Base-by-base conservation (phyloP, 768 basidiomycete genomes). In the Saitozyma podzolica region DNA sequence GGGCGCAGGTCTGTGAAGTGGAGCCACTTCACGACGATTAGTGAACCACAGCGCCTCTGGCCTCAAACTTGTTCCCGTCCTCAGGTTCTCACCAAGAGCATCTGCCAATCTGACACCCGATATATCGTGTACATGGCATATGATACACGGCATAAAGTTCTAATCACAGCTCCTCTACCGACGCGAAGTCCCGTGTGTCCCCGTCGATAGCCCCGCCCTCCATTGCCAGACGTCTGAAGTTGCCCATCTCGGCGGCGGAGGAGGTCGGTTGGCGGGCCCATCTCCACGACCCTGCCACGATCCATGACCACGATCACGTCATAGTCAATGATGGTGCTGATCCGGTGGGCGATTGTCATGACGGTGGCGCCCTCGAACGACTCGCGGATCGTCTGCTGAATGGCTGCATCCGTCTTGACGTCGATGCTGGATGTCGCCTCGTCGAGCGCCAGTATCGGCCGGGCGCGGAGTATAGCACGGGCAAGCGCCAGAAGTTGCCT, bases 311-410 rank as follows among this genome's bases (percentile, higher is more conserved):
- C 51, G 0, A 77, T 62, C 29, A 58, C 47, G 42, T 73, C 73
- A 56, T 78, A 78, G 51, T 72, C 75, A 7, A 71, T 66, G 39
- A 70, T 61, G 6, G 69, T 68, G 37, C 54, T 55, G n/a, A 68
- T 68, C 11, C 70, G 56, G 43, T 69, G 67, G 10, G 68, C 70
- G 53, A 69, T 63, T 11, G 66, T 63, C 17, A 70, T 40, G 9
- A 69, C 61, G 1, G 66, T 67, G 0, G 43, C 40, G 5, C 61
- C 58, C 6, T 47, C 47, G 13, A 73, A 65, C 13, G 56, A 17
- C 0, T 64, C 50, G 11, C 62, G 48, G 13, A 69, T 59, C 8
- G 66, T 65, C 11, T 54, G n/a, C 37, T 63, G 65, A 16, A 66
- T 63, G 9, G 56, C 62, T 8, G 61, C 64, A 43, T 69, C 68